Percentiles rank a stretch among this genome's conserved stretches.
Evolutionary conservation across 768 basidiomycete genomes (phyloP).

Genomic region (Holtermannia corniformis): DNA sequence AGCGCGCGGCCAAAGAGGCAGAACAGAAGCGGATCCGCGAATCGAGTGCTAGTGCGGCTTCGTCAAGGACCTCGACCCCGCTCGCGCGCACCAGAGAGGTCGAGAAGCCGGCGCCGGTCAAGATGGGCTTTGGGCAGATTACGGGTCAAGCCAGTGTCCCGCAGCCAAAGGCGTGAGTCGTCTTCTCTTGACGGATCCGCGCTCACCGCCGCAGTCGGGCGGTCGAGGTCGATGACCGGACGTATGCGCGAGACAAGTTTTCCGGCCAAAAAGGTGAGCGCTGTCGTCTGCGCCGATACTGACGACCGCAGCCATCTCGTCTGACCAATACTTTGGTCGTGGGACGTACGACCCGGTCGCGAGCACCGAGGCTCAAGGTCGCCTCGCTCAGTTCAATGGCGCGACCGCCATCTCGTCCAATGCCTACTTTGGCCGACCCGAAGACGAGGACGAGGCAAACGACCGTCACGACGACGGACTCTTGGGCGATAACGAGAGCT

Average conservation of each 20-base stretch:
- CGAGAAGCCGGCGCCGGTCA: constrained; percentile 26
- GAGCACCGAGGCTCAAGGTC: constrained; percentile 64
- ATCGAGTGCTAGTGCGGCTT: constrained; percentile 40
- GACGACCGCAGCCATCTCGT: constrained; percentile 61
- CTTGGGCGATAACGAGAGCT: constrained; percentile 35
- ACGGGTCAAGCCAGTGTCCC: constrained; percentile 24
- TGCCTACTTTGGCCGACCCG: constrained; percentile 90
- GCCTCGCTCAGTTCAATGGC: constrained; percentile 77
- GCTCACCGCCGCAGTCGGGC: constrained; percentile 15
- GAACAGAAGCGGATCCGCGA: constrained; percentile 32
- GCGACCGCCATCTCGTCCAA: constrained; percentile 88
- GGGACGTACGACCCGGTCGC: constrained; percentile 70
- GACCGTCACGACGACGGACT: constrained; percentile 26
- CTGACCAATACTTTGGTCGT: constrained; percentile 93
- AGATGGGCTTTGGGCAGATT: constrained; percentile 36
- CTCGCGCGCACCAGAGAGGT: constrained; percentile 20
- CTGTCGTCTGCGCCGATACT: background rate
- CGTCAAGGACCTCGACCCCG: constrained; percentile 30
- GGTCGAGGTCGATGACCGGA: constrained; percentile 27
- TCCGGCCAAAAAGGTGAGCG: constrained; percentile 62
- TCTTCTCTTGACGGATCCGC: constrained; percentile 4
- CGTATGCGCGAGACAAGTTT: constrained; percentile 75
- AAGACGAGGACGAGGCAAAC: constrained; percentile 57
- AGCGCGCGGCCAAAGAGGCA: constrained; percentile 48
- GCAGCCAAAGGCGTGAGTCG: constrained; percentile 42